A percentile compares a stretch with the other conserved stretches of the same genome.
Evolutionary conservation across 2,329 filamentous ascomycete genomes (phyloP).

Genomic region (Aspergillus sp.): DNA sequence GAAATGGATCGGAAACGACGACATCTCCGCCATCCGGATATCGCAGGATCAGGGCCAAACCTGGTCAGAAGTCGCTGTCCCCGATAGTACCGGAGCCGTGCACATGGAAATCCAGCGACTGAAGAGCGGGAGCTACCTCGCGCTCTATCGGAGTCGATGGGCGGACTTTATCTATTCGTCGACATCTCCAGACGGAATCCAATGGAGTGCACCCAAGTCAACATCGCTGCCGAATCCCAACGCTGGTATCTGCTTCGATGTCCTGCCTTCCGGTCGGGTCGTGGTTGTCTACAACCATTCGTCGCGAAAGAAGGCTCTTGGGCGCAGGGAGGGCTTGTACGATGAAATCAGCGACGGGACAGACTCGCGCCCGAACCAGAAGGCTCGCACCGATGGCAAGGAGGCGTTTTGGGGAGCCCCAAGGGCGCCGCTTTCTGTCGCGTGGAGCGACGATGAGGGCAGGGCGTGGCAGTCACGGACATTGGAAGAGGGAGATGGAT

Average conservation of each 20-base stretch:
- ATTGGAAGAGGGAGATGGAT: slow-evolving; percentile 2
- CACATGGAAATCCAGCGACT: slow-evolving; percentile 13
- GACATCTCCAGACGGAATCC: background rate
- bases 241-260: slow-evolving; percentile 16
- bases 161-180: slow-evolving; percentile 8
- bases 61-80: background rate
- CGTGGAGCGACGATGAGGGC: slow-evolving; percentile 29
- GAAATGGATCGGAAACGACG: slow-evolving; percentile 13
- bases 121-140: slow-evolving; percentile 1
- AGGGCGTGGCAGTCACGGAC: background rate
- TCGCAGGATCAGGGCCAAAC: slow-evolving; percentile 2
- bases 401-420: slow-evolving; percentile 53
- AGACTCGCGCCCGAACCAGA: slow-evolving; percentile 6
- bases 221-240: slow-evolving; percentile 10
- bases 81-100: slow-evolving; percentile 6
- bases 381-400: slow-evolving; percentile 32
- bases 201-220: slow-evolving; percentile 4
- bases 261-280: slow-evolving; percentile 4
- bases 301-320: background rate
- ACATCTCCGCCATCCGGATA: background rate
- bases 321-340: slow-evolving; percentile 4
- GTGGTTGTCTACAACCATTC: slow-evolving; percentile 11
- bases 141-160: slow-evolving; percentile 10
- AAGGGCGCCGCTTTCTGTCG: slow-evolving; percentile 27
- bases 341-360: slow-evolving; percentile 8